Evolutionary conservation across 1,284 basidiomycete species (phyloP).

Genomic region (Ceratobasidium sp.): DNA sequence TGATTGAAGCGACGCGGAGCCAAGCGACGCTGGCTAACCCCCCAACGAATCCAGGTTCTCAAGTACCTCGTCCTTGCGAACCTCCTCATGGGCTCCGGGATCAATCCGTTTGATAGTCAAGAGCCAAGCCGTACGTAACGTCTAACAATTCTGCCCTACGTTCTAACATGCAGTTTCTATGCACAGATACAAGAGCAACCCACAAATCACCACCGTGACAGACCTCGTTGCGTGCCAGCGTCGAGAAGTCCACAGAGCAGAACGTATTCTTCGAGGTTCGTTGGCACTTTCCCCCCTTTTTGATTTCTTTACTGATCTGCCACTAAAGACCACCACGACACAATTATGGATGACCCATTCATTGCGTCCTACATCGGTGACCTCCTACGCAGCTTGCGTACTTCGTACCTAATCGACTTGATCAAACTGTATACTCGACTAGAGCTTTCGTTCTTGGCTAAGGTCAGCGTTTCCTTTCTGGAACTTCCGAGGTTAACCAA

Average conservation of each 20-base stretch:
- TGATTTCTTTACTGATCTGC: neutral
- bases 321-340: conserved; percentile 84
- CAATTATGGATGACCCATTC: conserved; percentile 96
- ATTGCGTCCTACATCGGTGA: conserved; percentile 96
- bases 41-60: conserved; percentile 96
- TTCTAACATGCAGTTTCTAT: conserved; percentile 14
- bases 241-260: conserved; percentile 94
- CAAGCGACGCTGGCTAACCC: too few relatives aligned
- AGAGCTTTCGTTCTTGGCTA: conserved; percentile 90
- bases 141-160: neutral
- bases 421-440: conserved; percentile 97
- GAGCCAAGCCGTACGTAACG: conserved; percentile 89
- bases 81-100: conserved; percentile 98
- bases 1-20: too few relatives aligned
- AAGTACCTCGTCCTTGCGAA: conserved; percentile 99
- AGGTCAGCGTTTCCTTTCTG: conserved; percentile 64
- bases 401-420: conserved; percentile 96
- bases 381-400: conserved; percentile 90
- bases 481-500: neutral
- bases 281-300: conserved; percentile 24
- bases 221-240: conserved; percentile 97
- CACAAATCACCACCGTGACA: conserved; percentile 98
- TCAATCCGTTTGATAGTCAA: conserved; percentile 99
- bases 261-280: conserved; percentile 90
- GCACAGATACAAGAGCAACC: conserved; percentile 91